A percentile compares a stretch with the other conserved stretches of the same genome.
Evolutionary conservation across 108 stramenopile species (phyloP).

Genomic region (Cyclotella kingstonii): DNA sequence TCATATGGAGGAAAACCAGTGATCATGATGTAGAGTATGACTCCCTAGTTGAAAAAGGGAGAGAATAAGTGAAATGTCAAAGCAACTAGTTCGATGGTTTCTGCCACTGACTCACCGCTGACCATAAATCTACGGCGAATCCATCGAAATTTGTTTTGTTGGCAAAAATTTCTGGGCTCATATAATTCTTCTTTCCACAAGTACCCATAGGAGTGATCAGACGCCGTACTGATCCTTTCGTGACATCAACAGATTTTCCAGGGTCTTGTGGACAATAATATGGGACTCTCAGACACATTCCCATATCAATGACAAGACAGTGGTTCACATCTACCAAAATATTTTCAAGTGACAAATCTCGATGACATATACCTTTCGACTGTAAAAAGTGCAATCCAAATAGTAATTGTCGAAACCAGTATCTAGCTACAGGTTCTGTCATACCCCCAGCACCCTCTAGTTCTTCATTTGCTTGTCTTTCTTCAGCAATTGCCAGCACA

Average conservation of each 20-base stretch:
- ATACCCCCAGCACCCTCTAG: slow-evolving; percentile 71
- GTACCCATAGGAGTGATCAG: slow-evolving; percentile 81
- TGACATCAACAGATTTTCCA: slow-evolving; percentile 54
- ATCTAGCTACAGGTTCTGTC: slow-evolving; percentile 82
- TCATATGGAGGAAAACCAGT: slow-evolving; percentile 95
- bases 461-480: slow-evolving; percentile 47
- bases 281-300: slow-evolving; percentile 92
- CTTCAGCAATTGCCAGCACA: slow-evolving; percentile 75
- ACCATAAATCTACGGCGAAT: slow-evolving; percentile 94
- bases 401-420: slow-evolving; percentile 88
- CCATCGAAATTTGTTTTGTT: slow-evolving; percentile 82
- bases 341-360: slow-evolving; percentile 90
- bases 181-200: slow-evolving; percentile 95
- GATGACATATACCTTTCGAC: slow-evolving; percentile 83
- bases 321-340: slow-evolving; percentile 75
- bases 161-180: slow-evolving; percentile 90
- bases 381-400: slow-evolving; percentile 86
- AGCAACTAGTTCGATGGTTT: background rate
- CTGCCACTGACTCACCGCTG: slow-evolving; percentile 39
- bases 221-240: slow-evolving; percentile 53
- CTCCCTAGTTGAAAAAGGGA: slow-evolving; percentile 44
- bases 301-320: slow-evolving; percentile 92
- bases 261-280: slow-evolving; percentile 48
- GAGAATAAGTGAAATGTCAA: background rate
- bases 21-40: slow-evolving; percentile 93